A percentile compares a stretch with the other conserved stretches of the same genome.
Conservation (phyloP, 2,329 filamentous ascomycete genomes). For the Verticillium isaacii region DNA sequence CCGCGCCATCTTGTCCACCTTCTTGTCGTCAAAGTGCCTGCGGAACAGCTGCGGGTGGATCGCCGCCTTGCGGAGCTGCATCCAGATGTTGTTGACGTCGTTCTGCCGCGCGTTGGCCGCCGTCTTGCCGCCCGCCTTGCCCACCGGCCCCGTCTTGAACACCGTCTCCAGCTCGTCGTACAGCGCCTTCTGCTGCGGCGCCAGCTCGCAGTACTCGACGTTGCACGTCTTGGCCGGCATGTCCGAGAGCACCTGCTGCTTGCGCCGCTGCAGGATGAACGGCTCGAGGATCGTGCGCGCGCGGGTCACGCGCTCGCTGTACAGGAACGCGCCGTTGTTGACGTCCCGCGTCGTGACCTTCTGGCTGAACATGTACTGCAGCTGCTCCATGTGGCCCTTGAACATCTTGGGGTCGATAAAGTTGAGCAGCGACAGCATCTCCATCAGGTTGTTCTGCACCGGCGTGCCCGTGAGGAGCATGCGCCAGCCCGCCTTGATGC, state of each 20-base stretch:
- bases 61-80: constrained; percentile 87
- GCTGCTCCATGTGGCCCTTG: constrained; percentile 66
- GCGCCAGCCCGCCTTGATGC: constrained; percentile 76
- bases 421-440: constrained; percentile 84
- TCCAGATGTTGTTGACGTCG: constrained; percentile 69
- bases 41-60: constrained; percentile 89
- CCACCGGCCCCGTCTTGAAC: constrained; percentile 55
- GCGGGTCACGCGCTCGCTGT: constrained; percentile 78
- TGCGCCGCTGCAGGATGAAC: constrained; percentile 90
- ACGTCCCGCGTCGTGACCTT: constrained; percentile 81
- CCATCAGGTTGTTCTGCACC: constrained; percentile 89
- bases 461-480: constrained; percentile 88
- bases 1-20: constrained; percentile 70
- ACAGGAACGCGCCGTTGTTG: constrained; percentile 77
- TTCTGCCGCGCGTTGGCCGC: constrained; percentile 38
- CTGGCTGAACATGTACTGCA: constrained; percentile 86
- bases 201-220: constrained; percentile 79
- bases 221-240: constrained; percentile 75
- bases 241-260: constrained; percentile 82
- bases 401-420: constrained; percentile 92
- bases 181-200: constrained; percentile 63
- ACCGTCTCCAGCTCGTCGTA: constrained; percentile 64
- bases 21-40: constrained; percentile 70
- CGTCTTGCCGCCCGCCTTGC: constrained; percentile 32
- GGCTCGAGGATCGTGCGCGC: constrained; percentile 91